Evolutionary conservation across 768 basidiomycete species (phyloP).

Genomic region (Mrakia blollopis): DNA sequence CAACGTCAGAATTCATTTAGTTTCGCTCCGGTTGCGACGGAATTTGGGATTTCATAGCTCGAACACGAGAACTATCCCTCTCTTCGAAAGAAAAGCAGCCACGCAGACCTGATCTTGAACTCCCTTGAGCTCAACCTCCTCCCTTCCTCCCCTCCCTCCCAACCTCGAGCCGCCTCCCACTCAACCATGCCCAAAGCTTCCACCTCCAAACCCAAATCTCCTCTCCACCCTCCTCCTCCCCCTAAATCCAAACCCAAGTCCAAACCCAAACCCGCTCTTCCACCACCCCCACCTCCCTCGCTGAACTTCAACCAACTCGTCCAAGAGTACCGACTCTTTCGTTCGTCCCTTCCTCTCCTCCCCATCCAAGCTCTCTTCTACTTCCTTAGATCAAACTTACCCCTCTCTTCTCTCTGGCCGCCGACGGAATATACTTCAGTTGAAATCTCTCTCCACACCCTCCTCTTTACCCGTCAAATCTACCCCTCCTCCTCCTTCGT

Average conservation of each 20-base stretch:
- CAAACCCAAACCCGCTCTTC: neutral
- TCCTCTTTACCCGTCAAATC: conserved; percentile 9
- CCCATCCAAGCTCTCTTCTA: neutral
- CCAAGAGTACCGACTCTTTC: neutral
- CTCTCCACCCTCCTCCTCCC: neutral
- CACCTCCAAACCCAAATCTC: neutral
- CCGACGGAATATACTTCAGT: too few species aligned
- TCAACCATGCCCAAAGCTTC: neutral
- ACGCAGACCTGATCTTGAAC: too few species aligned
- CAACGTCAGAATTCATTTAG: too few species aligned
- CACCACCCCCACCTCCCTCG: neutral
- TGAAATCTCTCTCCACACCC: neutral
- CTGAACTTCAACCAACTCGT: neutral
- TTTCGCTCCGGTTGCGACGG: too few species aligned
- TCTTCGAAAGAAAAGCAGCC: too few species aligned
- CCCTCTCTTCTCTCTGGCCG: neutral
- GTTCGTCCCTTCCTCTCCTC: neutral
- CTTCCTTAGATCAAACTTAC: too few species aligned
- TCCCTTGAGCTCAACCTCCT: neutral
- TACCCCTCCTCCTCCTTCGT: conserved; percentile 7
- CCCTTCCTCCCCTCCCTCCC: neutral
- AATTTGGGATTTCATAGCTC: too few species aligned
- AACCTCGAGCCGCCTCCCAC: too few species aligned
- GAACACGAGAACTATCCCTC: too few species aligned
- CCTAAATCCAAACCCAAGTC: neutral